Base-by-base conservation (phyloP, 2,329 filamentous ascomycete genomes). In the Didymosphaeria variabile region DNA sequence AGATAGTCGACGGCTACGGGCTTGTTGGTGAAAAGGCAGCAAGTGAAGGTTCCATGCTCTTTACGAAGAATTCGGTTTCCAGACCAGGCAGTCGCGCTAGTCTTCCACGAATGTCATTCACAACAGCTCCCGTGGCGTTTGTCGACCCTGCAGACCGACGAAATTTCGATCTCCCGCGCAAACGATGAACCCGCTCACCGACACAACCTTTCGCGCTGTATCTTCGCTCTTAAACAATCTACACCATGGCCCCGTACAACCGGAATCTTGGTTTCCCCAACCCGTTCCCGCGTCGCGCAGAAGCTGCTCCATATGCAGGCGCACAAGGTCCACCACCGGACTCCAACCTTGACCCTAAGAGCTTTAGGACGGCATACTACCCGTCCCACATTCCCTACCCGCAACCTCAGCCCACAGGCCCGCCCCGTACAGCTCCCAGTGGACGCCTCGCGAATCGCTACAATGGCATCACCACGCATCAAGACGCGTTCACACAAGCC, bases 361-460 rank as follows among this genome's bases (percentile, higher is more conserved):
- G 31, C 21, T 7, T 36, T 9, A 23, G 31, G 38, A 23, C 34
- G 34, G 6, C 50, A 36, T 13, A 53, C 19, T 2, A 10, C n/a
- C 21, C 34, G 17, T 7, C 38, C 9, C n/a, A n/a, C 12, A 17
- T 29, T 46, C 7, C 19, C n/a, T 26, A 46, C 19, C n/a, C 29
- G 15, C 19, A 36, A n/a, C n/a, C n/a, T 36, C n/a, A 29, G 12
- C 21, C 42, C 12, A 10, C 19, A 7, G 26, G 10, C 12, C 42
- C 29, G 19, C 29, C n/a, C 1, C 53, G n/a, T 12, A 45, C 17
- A 38, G 40, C 29, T n/a, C 53, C 21, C 42, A 55, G 10, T 23
- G 53, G 42, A 46, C 42, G 53, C 15, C 53, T 55, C 13, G 53
- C 53, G 31, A 47, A 47, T 29, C 53, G 53, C 10, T 47, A 34